Evolutionary conservation across 495 filamentous ascomycete species (phyloP).

Genomic region (Neurospora sublineolata): DNA sequence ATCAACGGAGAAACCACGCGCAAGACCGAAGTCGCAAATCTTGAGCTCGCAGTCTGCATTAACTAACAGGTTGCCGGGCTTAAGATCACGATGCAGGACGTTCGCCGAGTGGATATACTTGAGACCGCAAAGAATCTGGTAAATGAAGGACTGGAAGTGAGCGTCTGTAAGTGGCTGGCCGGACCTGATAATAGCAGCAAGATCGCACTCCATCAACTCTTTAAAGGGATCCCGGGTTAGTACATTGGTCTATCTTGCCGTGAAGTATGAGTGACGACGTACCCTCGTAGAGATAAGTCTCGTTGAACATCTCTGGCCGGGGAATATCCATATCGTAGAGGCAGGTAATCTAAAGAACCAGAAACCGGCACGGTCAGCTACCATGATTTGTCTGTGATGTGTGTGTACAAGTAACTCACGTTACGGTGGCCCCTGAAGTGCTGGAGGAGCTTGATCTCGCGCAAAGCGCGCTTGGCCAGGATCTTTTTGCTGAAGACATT

Average conservation of each 20-base stretch:
- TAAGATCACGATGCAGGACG: conserved; percentile 90
- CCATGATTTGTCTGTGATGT: background rate
- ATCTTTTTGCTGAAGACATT: conserved; percentile 99
- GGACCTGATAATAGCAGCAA: conserved; percentile 95
- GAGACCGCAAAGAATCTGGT: conserved; percentile 87
- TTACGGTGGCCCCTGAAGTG: conserved; percentile 78
- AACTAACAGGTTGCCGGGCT: conserved; percentile 91
- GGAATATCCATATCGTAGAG: conserved; percentile 99
- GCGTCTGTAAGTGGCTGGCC: conserved; percentile 93
- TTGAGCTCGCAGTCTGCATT: conserved; percentile 99
- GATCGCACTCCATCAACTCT: conserved; percentile 99
- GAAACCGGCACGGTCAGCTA: conserved; percentile 3
- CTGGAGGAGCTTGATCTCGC: conserved; percentile 97
- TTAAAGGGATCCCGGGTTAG: conserved; percentile 10
- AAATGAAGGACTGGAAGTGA: conserved; percentile 91
- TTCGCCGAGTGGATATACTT: conserved; percentile 99
- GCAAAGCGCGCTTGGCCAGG: conserved; percentile 87
- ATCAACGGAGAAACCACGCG: conserved; percentile 90
- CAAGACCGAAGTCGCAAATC: conserved; percentile 96
- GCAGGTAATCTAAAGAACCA: conserved; percentile 70
- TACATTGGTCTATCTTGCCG: background rate
- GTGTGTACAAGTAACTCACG: conserved; percentile 22
- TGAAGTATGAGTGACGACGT: conserved; percentile 9
- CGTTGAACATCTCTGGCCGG: conserved; percentile 95
- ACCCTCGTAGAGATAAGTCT: conserved; percentile 98